phyloP scores from a whole-genome alignment of 352 stramenopile species.

The Globisporangium radiosum region DNA sequence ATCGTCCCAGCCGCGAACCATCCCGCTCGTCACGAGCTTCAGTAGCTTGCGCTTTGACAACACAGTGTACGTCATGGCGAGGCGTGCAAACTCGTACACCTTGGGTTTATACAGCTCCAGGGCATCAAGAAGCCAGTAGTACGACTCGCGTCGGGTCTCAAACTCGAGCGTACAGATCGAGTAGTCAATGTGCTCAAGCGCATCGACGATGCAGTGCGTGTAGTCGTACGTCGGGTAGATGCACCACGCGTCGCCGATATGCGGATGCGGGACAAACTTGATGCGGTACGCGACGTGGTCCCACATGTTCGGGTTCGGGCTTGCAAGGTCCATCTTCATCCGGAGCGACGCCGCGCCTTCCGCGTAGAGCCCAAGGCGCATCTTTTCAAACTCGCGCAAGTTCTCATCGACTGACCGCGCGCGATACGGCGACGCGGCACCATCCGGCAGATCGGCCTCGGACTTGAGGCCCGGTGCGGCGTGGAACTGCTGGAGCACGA shows the following conservation, averaged over 20 bases:
- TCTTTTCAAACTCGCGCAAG: constrained; percentile 96
- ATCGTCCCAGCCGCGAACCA: constrained; percentile 92
- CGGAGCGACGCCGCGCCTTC: constrained; percentile 91
- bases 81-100: constrained; percentile 94
- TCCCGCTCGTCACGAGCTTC: constrained; percentile 94
- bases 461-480: constrained; percentile 42
- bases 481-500: constrained; percentile 74
- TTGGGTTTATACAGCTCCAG: constrained; percentile 97
- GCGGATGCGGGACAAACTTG: constrained; percentile 96
- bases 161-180: constrained; percentile 99
- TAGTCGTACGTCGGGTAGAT: constrained; percentile 99
- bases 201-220: constrained; percentile 98
- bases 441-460: constrained; percentile 44
- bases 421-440: constrained; percentile 87
- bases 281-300: constrained; percentile 98
- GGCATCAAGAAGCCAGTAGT: constrained; percentile 98
- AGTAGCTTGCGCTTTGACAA: constrained; percentile 98
- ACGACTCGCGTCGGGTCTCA: constrained; percentile 96
- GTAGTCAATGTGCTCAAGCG: constrained; percentile 99
- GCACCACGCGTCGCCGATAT: constrained; percentile 97
- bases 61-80: constrained; percentile 98
- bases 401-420: constrained; percentile 93
- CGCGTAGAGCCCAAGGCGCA: constrained; percentile 90
- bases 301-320: constrained; percentile 99
- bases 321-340: constrained; percentile 98